phyloP scores from a whole-genome alignment of 2,329 filamentous ascomycete genomes.

The Colletotrichum sp. region DNA sequence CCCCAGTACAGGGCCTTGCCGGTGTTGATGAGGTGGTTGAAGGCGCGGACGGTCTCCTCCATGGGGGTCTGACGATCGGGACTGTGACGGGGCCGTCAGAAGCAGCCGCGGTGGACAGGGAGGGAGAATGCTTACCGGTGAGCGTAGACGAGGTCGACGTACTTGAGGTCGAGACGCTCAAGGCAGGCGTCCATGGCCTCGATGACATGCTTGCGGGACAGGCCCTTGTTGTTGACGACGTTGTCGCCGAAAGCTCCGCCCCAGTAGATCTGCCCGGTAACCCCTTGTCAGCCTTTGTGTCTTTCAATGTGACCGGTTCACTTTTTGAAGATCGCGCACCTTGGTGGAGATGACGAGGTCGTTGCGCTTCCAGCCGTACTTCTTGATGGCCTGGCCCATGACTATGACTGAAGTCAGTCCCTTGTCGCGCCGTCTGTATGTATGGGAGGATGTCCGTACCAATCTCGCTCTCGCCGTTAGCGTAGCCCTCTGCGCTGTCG shows the following conservation, averaged over 20 bases:
- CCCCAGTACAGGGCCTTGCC: constrained; percentile 77
- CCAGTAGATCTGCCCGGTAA: constrained; percentile 62
- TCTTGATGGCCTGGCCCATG: constrained; percentile 65
- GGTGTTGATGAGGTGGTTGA: constrained; percentile 72
- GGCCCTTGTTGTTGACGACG: constrained; percentile 69
- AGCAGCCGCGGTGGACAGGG: not conserved
- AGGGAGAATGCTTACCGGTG: constrained; percentile 49
- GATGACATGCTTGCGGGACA: constrained; percentile 73
- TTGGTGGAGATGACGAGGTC: constrained; percentile 68
- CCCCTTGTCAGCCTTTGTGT: not conserved
- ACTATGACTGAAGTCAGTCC: constrained; percentile 33
- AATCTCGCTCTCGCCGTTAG: constrained; percentile 65
- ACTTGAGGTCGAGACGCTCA: constrained; percentile 60
- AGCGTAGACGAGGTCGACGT: constrained; percentile 73
- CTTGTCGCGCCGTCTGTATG: not conserved
- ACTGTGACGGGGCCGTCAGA: not conserved
- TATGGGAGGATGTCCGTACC: not conserved
- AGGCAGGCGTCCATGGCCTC: constrained; percentile 68
- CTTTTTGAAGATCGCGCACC: constrained; percentile 32
- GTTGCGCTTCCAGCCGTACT: constrained; percentile 65
- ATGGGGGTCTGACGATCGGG: constrained; percentile 72
- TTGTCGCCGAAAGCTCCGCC: constrained; percentile 65
- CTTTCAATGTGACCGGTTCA: not conserved
- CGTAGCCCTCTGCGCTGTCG: constrained; percentile 64
- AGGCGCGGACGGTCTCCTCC: constrained; percentile 73